Evolutionary conservation across 495 filamentous ascomycete species (phyloP).

Genomic region (Penicillium taxi): DNA sequence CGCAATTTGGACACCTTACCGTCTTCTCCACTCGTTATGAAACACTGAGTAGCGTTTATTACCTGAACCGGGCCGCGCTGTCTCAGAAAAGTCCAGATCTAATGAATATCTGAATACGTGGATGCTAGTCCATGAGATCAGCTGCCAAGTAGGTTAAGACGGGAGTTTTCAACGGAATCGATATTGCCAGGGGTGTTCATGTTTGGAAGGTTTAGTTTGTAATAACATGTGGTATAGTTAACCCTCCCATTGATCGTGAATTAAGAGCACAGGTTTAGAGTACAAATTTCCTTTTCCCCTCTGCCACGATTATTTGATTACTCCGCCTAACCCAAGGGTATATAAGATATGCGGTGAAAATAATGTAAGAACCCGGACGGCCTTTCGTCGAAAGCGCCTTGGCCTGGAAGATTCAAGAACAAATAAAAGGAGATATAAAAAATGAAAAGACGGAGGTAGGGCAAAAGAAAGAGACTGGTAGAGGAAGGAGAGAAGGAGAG

Average conservation of each 20-base stretch:
- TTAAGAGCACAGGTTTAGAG: conserved; percentile 14
- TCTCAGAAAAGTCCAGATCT: too few relatives aligned
- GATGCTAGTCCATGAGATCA: too few relatives aligned
- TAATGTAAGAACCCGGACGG: conserved; percentile 9
- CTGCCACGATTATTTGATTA: conserved; percentile 16
- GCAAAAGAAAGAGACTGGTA: conserved; percentile 5
- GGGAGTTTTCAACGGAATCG: too few relatives aligned
- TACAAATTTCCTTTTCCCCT: conserved; percentile 19
- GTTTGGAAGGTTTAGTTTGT: too few relatives aligned
- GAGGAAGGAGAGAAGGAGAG: conserved; percentile 3
- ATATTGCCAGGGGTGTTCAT: too few relatives aligned
- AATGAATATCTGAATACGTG: too few relatives aligned
- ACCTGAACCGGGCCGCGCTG: too few relatives aligned
- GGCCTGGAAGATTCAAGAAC: conserved; percentile 14
- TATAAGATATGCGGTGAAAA: conserved; percentile 27
- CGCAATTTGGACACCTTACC: too few relatives aligned
- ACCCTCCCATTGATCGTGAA: conserved; percentile 5
- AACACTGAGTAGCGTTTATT: too few relatives aligned
- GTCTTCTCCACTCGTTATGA: too few relatives aligned
- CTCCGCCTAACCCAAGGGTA: conserved; percentile 27
- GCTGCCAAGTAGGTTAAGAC: too few relatives aligned
- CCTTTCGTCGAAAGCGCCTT: conserved; percentile 5
- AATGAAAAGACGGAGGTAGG: conserved; percentile 16
- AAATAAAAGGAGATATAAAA: conserved; percentile 7
- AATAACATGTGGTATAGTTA: too few relatives aligned